Evolutionary conservation across 306 rosid species (phyloP), one percentile per base, ranked within the genome.

Genomic region (Purshia tridentata): DNA sequence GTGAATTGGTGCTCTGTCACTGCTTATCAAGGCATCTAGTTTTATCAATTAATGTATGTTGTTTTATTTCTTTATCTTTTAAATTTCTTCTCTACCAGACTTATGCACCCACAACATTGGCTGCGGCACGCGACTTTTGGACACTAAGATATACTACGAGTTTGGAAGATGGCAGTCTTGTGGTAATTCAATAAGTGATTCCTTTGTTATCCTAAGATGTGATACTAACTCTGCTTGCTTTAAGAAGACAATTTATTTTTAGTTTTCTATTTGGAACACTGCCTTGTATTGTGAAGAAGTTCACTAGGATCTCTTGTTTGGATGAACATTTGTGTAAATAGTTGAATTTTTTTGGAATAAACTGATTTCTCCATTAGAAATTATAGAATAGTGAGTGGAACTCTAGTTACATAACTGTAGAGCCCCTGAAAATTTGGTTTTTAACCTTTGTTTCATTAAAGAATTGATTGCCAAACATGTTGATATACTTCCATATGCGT

Each of bases 91-190:
- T n/a, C 64, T 29, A 8, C 63, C 81, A 94, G 98, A 94, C 94
- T 6, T 94, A 89, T 76, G 98, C 98, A 2, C 98, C 98, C 3
- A 94, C 98, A 10, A 91, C 98, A 6, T 73, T 94, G 83, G 98
- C 98, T 29, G 97, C 98, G 8, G 97, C 98, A 15, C 94, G 98
- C 4, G 98, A 94, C 84, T 94, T 89, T 44, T 94, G 97, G 97
- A 94, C 94, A 2, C 78, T 94, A 37, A 84, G 98, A 91, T 94
- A 89, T 70, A 89, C 96, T 60, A 84, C 95, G 4, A 94, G 74
- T 64, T 70, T 94, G 85, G 98, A 94, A 78, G 98, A 94, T 86
- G 97, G 97, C 77, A 94, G 98, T 85, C 90, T 91, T 81, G 98
- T 91, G 98, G 98, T 93, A 93, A 53, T 53, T 59, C 50, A 67